A percentile compares a stretch with the other conserved stretches of the same genome.
These are phyloP conservation scores for Saccharum officinarum DNA, from an alignment of 176 grass and related monocot species.

Conservation along the genomic window DNA sequence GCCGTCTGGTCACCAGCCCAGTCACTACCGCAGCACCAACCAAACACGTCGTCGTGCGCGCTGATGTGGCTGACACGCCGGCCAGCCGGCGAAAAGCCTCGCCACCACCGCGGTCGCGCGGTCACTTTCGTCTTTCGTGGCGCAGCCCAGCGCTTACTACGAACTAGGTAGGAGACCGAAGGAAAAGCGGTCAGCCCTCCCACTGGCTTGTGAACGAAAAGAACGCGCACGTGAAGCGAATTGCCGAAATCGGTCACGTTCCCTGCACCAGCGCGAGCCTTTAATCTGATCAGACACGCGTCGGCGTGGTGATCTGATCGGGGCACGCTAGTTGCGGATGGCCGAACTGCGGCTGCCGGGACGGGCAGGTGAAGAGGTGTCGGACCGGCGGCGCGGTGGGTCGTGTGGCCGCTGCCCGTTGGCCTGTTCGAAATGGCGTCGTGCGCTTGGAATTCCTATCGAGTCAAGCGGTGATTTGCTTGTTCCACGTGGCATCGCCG, in stretches of 20 bases:
- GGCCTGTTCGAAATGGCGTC: constrained; percentile 7
- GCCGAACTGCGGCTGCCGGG: constrained; percentile 7
- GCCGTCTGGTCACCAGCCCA: neutral
- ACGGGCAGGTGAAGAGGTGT: constrained; percentile 3
- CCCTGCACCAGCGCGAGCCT: neutral
- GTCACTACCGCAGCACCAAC: neutral
- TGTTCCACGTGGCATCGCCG: neutral
- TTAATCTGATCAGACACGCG: neutral
- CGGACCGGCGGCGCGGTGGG: neutral
- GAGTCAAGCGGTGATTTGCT: neutral
- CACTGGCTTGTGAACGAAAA: neutral
- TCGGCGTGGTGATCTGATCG: neutral
- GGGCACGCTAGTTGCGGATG: neutral
- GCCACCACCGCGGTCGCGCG: neutral
- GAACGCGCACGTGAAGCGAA: constrained; percentile 25
- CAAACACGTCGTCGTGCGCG: neutral
- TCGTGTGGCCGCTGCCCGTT: neutral
- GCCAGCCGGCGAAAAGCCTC: constrained; percentile 8
- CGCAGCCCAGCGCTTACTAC: neutral
- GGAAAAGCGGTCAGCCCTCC: neutral
- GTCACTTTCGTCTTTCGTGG: neutral
- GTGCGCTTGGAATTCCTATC: too few relatives aligned
- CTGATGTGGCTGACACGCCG: neutral
- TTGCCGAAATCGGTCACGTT: neutral
- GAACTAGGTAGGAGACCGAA: neutral